Evolutionary conservation across 495 filamentous ascomycete genomes (phyloP).

Genomic region (Achaetomiella virescens): DNA sequence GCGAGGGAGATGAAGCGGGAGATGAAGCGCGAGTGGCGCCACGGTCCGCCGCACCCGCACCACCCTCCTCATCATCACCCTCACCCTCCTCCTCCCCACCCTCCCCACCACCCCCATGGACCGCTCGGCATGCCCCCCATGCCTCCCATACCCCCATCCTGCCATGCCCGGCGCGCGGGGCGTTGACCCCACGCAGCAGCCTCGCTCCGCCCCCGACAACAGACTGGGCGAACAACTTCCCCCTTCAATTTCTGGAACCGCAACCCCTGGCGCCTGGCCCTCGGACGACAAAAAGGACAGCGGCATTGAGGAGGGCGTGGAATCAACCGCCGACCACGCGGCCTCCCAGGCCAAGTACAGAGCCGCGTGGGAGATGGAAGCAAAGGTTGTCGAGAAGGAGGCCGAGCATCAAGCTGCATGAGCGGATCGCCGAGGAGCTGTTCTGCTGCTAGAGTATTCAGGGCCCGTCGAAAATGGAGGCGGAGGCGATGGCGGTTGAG

Average conservation of each 20-base stretch:
- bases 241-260: not conserved
- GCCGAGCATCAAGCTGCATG: constrained; percentile 15
- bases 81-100: not conserved
- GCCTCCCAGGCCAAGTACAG: constrained; percentile 26
- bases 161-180: not conserved
- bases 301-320: constrained; percentile 6
- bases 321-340: not conserved
- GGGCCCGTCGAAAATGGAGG: constrained; percentile 3
- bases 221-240: not conserved
- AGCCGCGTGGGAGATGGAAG: constrained; percentile 26
- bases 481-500: constrained; percentile 18
- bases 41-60: not conserved
- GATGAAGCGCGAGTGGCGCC: constrained; percentile 19
- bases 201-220: not conserved
- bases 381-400: constrained; percentile 21
- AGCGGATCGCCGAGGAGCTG: constrained; percentile 12
- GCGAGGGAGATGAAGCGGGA: constrained; percentile 17
- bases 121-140: not conserved
- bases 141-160: not conserved
- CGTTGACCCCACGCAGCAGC: not conserved
- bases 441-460: not conserved
- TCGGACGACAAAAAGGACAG: constrained; percentile 9
- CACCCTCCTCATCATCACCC: not conserved
- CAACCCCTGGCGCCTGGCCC: constrained; percentile 26
- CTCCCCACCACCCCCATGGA: not conserved